A percentile compares a stretch with the other conserved stretches of the same genome.
phyloP scores from a whole-genome alignment of 179 eudicot species.

The Patellifolia procumbens region DNA sequence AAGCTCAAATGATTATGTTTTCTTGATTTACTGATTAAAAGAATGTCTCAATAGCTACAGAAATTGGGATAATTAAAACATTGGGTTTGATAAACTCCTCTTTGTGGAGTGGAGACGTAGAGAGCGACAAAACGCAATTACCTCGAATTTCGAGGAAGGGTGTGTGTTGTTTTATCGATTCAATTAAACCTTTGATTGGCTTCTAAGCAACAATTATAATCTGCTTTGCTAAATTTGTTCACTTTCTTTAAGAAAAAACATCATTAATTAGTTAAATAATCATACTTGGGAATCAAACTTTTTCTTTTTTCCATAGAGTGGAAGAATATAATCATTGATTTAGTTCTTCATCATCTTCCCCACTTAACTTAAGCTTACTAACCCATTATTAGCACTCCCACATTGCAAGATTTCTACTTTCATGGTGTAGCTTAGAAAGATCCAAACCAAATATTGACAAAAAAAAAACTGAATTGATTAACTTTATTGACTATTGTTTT shows the following conservation, averaged over 20 bases:
- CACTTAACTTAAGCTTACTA: neutral
- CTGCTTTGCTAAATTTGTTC: neutral
- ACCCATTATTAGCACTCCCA: neutral
- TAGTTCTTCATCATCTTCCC: neutral
- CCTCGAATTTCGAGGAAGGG: too few species aligned
- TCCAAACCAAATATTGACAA: neutral
- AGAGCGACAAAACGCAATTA: too few species aligned
- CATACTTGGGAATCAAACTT: neutral
- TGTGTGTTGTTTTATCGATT: neutral
- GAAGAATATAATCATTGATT: neutral
- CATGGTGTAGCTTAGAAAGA: neutral
- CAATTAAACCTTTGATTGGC: neutral
- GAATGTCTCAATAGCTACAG: neutral
- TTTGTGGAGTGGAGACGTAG: too few species aligned
- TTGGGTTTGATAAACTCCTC: too few species aligned
- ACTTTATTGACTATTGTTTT: neutral
- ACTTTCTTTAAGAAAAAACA: neutral
- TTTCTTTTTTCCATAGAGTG: neutral
- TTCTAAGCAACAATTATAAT: slow-evolving; percentile 1
- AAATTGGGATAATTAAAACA: neutral
- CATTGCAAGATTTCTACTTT: neutral
- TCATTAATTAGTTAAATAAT: neutral
- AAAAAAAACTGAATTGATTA: neutral
- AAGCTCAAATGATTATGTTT: neutral
- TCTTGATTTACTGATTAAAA: neutral